Conservation (phyloP, 1,139 yeast species). For the Keqinozyma sinolaborantium region DNA sequence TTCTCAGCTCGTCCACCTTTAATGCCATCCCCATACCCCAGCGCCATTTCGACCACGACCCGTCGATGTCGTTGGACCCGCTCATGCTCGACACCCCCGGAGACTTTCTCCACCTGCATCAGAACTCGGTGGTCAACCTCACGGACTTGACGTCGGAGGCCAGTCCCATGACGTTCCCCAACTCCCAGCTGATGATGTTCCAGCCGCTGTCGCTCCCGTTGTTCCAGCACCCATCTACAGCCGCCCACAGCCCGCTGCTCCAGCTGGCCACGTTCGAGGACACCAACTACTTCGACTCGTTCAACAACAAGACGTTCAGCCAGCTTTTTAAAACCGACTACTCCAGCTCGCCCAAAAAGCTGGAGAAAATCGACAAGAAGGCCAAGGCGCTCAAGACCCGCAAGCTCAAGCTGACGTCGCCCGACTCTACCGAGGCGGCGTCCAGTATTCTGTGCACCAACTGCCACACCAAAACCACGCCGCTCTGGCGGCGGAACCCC, state of each 20-base stretch:
- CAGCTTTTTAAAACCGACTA: neutral
- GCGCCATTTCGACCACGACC: neutral
- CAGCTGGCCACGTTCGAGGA: neutral
- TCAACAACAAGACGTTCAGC: neutral
- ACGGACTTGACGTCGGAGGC: neutral
- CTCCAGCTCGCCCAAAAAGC: neutral
- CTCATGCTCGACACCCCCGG: neutral
- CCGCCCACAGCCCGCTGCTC: neutral
- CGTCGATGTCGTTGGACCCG: neutral
- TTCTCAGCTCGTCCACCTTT: neutral
- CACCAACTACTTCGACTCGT: neutral
- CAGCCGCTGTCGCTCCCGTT: neutral
- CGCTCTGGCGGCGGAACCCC: constrained; percentile 58
- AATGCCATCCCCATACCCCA: constrained; percentile 1
- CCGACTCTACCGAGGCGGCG: neutral
- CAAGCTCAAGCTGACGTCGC: neutral
- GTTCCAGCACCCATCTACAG: neutral
- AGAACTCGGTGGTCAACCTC: neutral
- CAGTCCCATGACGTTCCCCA: neutral
- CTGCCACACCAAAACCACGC: constrained; percentile 55
- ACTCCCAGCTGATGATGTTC: neutral
- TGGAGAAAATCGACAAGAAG: neutral
- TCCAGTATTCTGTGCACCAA: constrained; percentile 32
- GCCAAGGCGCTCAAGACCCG: neutral
- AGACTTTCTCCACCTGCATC: neutral